Evolutionary conservation across 805 yeast species (phyloP), one percentile per base, ranked within the genome.

Genomic region (Starmerella powellii): DNA sequence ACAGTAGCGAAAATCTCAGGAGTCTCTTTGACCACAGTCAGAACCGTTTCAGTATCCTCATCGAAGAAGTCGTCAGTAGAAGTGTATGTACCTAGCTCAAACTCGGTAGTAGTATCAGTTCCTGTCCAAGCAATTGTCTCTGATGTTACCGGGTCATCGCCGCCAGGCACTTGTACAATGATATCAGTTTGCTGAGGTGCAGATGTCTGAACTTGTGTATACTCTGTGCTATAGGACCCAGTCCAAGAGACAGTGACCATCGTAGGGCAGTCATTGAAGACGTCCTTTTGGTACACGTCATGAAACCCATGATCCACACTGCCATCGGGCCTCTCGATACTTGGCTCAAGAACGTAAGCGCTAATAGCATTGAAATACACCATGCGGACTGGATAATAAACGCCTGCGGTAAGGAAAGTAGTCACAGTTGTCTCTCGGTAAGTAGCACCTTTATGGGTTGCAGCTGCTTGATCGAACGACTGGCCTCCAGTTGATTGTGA

Each of bases 91-190:
- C 38, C 38, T 10, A 35, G 10, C 16, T 16, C 6, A 16, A 17
- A 11, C 17, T 19, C 12, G 8, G 39, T 36, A 4, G 31, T 23
- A 16, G 38, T 33, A 21, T 6, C n/a, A 23, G 21, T 31, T 10
- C 42, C 42, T 13, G 38, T 40, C 38, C 38, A 40, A 12, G 42
- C 38, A 4, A 21, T 15, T 20, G 42, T 40, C 8, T 32, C 23
- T 18, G 42, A 33, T 4, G 32, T 17, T 4, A 6, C 34, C 4
- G 24, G 8, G 19, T 32, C 39, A 8, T 36, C 5, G 11, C 27
- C 31, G 24, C 21, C 28, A 8, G 42, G 42, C 4, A 38, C 34
- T 17, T 32, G 8, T 5, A 40, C 33, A 6, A 37, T 32, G 24
- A 41, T 37, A 5, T 39, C 38, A 3, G 37, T 31, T 41, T 12